Conservation (phyloP, 441 rosid genomes). For the Erodium texanum region DNA sequence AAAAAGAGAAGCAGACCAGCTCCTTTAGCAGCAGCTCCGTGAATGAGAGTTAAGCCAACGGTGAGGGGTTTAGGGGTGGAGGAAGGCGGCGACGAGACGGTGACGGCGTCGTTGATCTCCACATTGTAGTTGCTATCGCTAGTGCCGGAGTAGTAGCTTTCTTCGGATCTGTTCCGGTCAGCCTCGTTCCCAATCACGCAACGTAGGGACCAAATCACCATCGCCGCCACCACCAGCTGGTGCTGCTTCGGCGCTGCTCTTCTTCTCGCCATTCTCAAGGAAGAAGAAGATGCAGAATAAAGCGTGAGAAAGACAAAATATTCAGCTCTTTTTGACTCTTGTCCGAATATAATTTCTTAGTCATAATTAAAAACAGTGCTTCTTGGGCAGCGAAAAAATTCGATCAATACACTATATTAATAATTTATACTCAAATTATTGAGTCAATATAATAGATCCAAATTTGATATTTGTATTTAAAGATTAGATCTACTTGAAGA, state of each 20-base stretch:
- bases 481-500: too few relatives aligned
- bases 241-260: background rate
- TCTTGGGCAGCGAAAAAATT: background rate
- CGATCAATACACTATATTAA: too few relatives aligned
- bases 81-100: slow-evolving; percentile 1
- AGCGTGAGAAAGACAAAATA: background rate
- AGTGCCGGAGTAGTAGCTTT: background rate
- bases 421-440: too few relatives aligned
- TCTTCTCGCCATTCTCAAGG: background rate
- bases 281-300: background rate
- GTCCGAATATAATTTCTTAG: background rate
- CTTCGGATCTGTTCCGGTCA: slow-evolving; percentile 6
- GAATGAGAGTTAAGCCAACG: slow-evolving; percentile 77
- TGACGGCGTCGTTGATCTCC: slow-evolving; percentile 1
- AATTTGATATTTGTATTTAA: too few relatives aligned
- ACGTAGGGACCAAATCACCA: background rate
- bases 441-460: too few relatives aligned
- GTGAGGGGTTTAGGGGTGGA: slow-evolving; percentile 37
- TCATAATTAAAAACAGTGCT: background rate
- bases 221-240: background rate
- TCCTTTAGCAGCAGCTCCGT: slow-evolving; percentile 75
- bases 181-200: background rate
- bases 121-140: background rate
- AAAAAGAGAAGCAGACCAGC: slow-evolving; percentile 38
- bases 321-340: background rate